Percentiles rank a stretch among this genome's conserved stretches.
Evolutionary conservation across 495 filamentous ascomycete species (phyloP).

Genomic region (Letharia lupina): DNA sequence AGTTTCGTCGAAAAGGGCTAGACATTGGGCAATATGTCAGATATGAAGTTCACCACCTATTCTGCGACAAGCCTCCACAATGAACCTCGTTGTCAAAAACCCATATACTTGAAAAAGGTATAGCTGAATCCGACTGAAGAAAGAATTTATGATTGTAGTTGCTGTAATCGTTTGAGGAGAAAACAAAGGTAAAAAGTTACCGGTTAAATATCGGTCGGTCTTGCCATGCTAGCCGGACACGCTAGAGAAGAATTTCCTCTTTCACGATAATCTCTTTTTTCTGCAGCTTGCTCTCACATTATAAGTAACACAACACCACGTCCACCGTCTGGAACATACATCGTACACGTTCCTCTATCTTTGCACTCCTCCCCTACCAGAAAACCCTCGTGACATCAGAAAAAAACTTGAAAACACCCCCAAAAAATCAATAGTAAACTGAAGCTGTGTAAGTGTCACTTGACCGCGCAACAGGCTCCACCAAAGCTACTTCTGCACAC

Average conservation of each 20-base stretch:
- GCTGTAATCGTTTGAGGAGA: background rate
- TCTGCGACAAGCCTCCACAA: too few relatives aligned
- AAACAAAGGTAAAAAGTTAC: background rate
- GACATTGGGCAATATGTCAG: background rate
- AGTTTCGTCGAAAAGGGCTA: background rate
- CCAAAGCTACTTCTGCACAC: background rate
- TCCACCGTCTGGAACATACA: constrained; percentile 11
- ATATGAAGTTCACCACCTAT: too few relatives aligned
- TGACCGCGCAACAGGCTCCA: background rate
- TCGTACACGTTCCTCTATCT: constrained; percentile 12
- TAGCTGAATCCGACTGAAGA: background rate
- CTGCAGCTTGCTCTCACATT: background rate
- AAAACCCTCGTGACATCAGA: constrained; percentile 33
- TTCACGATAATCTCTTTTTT: constrained; percentile 17
- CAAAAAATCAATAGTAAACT: constrained; percentile 27
- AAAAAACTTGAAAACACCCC: constrained; percentile 46
- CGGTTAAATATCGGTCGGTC: constrained; percentile 11
- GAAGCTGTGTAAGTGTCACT: constrained; percentile 24
- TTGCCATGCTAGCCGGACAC: constrained; percentile 9
- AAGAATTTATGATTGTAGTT: background rate
- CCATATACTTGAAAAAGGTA: too few relatives aligned
- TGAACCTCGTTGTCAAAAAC: too few relatives aligned
- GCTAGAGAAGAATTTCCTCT: constrained; percentile 14
- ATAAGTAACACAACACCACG: background rate
- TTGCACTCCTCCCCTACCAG: constrained; percentile 25